Percentiles rank a stretch among this genome's conserved stretches.
These are phyloP conservation scores for Xylariaceae sp. DNA, from an alignment of 2,329 filamentous ascomycete genomes.

Conservation along the genomic window DNA sequence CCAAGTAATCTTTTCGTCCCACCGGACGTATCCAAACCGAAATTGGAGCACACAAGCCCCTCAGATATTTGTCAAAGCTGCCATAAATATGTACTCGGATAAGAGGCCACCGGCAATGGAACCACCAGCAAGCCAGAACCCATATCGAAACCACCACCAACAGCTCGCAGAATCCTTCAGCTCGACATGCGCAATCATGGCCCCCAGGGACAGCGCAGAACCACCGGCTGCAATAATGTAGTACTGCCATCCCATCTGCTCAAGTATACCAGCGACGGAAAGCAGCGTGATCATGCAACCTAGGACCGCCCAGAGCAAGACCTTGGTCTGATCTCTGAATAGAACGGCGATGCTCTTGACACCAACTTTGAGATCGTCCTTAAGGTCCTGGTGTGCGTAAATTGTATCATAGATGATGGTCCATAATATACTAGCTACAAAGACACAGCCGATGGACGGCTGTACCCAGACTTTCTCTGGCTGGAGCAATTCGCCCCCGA, in stretches of 20 bases:
- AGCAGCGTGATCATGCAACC: conserved; percentile 34
- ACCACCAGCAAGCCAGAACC: conserved; percentile 41
- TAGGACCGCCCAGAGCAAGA: conserved; percentile 32
- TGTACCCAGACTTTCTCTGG: conserved; percentile 28
- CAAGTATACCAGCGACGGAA: conserved; percentile 26
- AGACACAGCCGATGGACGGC: conserved; percentile 34
- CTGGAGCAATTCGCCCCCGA: conserved; percentile 16
- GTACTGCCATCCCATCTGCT: conserved; percentile 31
- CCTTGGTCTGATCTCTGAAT: conserved; percentile 36
- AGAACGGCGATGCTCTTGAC: conserved; percentile 44
- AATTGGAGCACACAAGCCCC: conserved; percentile 42
- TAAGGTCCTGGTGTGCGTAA: conserved; percentile 45
- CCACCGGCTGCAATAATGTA: conserved; percentile 35
- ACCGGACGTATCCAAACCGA: background rate
- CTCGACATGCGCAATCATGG: conserved; percentile 39
- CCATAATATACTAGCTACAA: conserved; percentile 41
- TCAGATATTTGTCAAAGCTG: conserved; percentile 36
- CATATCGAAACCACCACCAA: conserved; percentile 42
- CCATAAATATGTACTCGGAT: conserved; percentile 24
- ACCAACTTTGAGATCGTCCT: conserved; percentile 42
- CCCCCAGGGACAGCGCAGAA: conserved; percentile 33
- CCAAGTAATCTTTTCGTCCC: no score
- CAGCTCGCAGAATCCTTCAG: conserved; percentile 38
- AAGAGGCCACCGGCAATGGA: conserved; percentile 37
- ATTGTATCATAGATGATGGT: conserved; percentile 45